Base-by-base conservation (phyloP, 139 green algal species). In the Desmodesmus armatus region DNA sequence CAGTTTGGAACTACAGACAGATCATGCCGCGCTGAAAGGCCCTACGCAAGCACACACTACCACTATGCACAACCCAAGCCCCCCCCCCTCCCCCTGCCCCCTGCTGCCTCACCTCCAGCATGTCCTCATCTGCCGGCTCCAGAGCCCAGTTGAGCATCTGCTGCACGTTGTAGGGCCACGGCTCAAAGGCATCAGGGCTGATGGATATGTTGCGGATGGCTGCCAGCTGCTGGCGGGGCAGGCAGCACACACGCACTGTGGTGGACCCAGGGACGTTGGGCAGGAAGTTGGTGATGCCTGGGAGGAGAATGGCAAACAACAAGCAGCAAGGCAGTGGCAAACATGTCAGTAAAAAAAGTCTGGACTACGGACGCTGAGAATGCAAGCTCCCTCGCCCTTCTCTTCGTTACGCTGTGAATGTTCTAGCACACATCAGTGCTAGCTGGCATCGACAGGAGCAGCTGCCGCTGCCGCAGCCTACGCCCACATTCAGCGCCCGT, bases 231-330 rank as follows among this genome's bases (percentile, higher is more conserved):
- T 83, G 69, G 60, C 83, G 84, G 41, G 90, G 88, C 55, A 95
- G 93, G 80, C 92, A 95, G 80, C 89, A 94, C 0, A 95, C 81
- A 13, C 89, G 79, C 0, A 93, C 67, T 21, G 85, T 88, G 11
- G 85, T 51, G 29, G 87, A 69, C 3, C 80, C 90, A 7, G 89
- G 89, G 1, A 89, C 85, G 17, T 93, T 7, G 0, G 94, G 94
- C 44, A 97, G 92, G 82, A 97, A 98, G 79, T 95, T 96, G 15
- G 94, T 96, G n/a, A 97, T 55, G 27, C 94, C 80, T 86, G 70
- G 5, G 27, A 74, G 31, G 17, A 25, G 21, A 82, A n/a, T n/a
- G n/a, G n/a, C n/a, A n/a, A n/a, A n/a, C n/a, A n/a, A n/a, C n/a
- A n/a, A n/a, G n/a, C n/a, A n/a, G n/a, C n/a, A n/a, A n/a, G n/a